Percentiles rank a stretch among this genome's conserved stretches.
These are phyloP conservation scores for Microcyclospora tardicrescens DNA, from an alignment of 2,329 filamentous ascomycete species.

Conservation along the genomic window DNA sequence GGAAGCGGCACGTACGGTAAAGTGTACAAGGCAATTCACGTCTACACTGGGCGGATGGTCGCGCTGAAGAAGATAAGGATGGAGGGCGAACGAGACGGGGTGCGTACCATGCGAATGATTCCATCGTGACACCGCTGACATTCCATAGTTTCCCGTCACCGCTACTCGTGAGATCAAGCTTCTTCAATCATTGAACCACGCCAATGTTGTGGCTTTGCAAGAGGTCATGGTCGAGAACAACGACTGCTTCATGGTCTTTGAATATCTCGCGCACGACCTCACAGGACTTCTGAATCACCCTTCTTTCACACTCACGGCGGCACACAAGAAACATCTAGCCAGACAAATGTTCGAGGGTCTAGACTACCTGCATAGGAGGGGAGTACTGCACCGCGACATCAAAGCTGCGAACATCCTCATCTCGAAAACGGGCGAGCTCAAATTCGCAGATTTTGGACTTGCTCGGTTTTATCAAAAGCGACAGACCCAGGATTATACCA, in stretches of 20 bases:
- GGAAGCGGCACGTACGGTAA: constrained; percentile 93
- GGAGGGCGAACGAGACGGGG: constrained; percentile 79
- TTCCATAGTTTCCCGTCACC: constrained; percentile 60
- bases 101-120: constrained; percentile 19
- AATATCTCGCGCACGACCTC: constrained; percentile 91
- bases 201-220: constrained; percentile 68
- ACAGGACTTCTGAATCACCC: constrained; percentile 93
- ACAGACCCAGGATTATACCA: constrained; percentile 87
- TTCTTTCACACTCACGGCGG: constrained; percentile 67
- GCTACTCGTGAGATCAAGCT: constrained; percentile 85
- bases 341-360: constrained; percentile 88
- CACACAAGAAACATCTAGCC: constrained; percentile 86
- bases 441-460: constrained; percentile 90
- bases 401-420: constrained; percentile 97
- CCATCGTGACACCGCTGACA: constrained; percentile 14
- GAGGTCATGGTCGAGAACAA: constrained; percentile 98
- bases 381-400: constrained; percentile 94
- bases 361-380: constrained; percentile 81
- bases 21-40: constrained; percentile 85
- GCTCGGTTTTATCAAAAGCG: constrained; percentile 93
- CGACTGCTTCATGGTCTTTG: constrained; percentile 99
- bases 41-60: constrained; percentile 74
- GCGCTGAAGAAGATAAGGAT: constrained; percentile 85
- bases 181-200: constrained; percentile 70
- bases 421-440: constrained; percentile 75